Evolutionary conservation across 2,329 filamentous ascomycete genomes (phyloP), one percentile per base, ranked within the genome.

Genomic region (Fusarium devonianum): DNA sequence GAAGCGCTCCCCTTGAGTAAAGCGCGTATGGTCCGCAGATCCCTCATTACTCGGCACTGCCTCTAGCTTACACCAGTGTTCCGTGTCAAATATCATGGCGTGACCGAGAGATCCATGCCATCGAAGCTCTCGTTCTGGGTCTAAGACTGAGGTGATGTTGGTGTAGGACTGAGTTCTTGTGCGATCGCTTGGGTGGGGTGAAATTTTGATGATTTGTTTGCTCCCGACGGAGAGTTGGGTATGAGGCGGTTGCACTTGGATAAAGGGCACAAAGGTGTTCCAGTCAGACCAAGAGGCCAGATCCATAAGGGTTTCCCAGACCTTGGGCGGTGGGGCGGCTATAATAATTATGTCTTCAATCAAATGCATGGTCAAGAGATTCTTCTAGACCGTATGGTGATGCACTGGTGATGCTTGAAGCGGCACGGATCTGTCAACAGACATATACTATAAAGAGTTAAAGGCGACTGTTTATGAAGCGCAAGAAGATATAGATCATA

Each of bases 311-410:
- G 34, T 5, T 1, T 6, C 5, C 51, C 45, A 56, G 1, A 56
- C 22, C 26, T 18, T 10, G 0, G 26, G 11, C 1, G 36, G 32
- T 2, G 28, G 3, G 0, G 51, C 51, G 6, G 7, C n/a, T 1
- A 56, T 56, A 1, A 11, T 14, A 3, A 56, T 23, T 4, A 45
- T 51, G 10, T 49, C 36, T n/a, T 56, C 34, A 4, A 56, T 42
- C 16, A 46, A 8, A 1, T 21, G 19, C 45, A 51, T 51, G 17
- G 23, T 11, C 4, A 25, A 23, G 21, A n/a, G n/a, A n/a, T n/a
- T n/a, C n/a, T n/a, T n/a, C n/a, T n/a, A n/a, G n/a, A n/a, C n/a
- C n/a, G 6, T 23, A 23, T 23, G 21, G 21, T 23, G 21, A 23
- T 23, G 21, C 6, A 23, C 21, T 23, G 6, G 21, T 6, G 10